Conservation (phyloP, 129 eudicot species). For the Saussurea involucrata region DNA sequence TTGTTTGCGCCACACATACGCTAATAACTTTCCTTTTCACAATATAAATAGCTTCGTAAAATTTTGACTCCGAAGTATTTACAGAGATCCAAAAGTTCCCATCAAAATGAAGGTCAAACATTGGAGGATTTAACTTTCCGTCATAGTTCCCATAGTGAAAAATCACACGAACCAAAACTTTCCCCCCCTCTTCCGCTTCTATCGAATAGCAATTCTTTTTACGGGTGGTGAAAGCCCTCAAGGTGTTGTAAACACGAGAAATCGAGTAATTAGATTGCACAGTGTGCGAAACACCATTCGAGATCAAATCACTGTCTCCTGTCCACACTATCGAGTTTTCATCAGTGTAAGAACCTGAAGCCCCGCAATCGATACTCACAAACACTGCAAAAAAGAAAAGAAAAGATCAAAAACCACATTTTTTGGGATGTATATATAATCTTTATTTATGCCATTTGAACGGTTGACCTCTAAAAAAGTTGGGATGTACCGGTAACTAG, state of each 20-base stretch:
- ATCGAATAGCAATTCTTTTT: conserved; percentile 47
- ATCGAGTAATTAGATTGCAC: conserved; percentile 34
- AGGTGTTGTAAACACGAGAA: conserved; percentile 41
- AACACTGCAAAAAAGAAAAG: conserved; percentile 31
- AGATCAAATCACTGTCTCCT: conserved; percentile 36
- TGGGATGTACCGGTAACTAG: too few relatives aligned
- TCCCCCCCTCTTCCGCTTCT: conserved; percentile 14
- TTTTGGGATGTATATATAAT: neutral
- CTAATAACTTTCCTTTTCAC: conserved; percentile 31
- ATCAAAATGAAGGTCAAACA: conserved; percentile 57
- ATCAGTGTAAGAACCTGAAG: conserved; percentile 31
- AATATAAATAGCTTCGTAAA: conserved; percentile 43
- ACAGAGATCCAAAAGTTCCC: conserved; percentile 65
- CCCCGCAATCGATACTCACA: conserved; percentile 57
- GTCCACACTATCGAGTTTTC: conserved; percentile 39
- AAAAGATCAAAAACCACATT: neutral
- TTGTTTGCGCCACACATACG: conserved; percentile 54
- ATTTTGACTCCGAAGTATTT: conserved; percentile 10
- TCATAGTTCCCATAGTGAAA: conserved; percentile 77
- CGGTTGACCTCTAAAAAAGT: too few relatives aligned
- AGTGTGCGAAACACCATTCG: conserved; percentile 29
- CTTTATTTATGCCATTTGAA: too few relatives aligned
- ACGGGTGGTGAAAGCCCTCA: conserved; percentile 49
- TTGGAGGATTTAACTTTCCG: conserved; percentile 46
- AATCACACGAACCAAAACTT: conserved; percentile 52